Evolutionary conservation across 2,329 filamentous ascomycete genomes (phyloP).

Genomic region (Cadophora luteo-olivacea): DNA sequence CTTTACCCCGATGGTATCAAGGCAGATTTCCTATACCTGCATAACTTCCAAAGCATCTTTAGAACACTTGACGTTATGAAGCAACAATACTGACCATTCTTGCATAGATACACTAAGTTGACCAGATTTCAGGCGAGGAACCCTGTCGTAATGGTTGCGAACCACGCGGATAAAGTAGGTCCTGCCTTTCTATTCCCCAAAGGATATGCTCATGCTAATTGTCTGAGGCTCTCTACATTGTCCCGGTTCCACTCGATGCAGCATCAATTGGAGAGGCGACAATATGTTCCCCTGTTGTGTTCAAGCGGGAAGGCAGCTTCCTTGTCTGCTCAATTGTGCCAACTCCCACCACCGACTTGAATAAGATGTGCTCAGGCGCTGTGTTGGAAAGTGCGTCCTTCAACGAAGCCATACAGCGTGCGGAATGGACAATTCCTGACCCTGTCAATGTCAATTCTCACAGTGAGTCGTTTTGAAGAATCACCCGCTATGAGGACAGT

Average conservation of each 20-base stretch:
- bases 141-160: slow-evolving; percentile 34
- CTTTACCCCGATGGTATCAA: background rate
- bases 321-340: slow-evolving; percentile 40
- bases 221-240: slow-evolving; percentile 38
- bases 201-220: background rate
- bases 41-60: background rate
- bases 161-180: slow-evolving; percentile 34
- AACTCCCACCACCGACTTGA: slow-evolving; percentile 35
- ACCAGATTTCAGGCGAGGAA: slow-evolving; percentile 32
- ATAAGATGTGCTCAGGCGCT: slow-evolving; percentile 31
- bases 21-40: too few relatives aligned
- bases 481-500: background rate
- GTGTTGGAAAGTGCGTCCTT: slow-evolving; percentile 28
- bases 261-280: slow-evolving; percentile 41
- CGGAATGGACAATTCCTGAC: slow-evolving; percentile 21
- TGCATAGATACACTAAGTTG: slow-evolving; percentile 22
- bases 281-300: slow-evolving; percentile 38
- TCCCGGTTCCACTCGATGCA: slow-evolving; percentile 40
- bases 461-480: background rate
- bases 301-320: slow-evolving; percentile 36
- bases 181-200: background rate
- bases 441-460: background rate
- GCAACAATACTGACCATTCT: background rate
- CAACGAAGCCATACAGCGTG: slow-evolving; percentile 26
- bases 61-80: background rate